Base-by-base conservation (phyloP, 164 flowering plant genomes). In the Chimonanthus praecox region DNA sequence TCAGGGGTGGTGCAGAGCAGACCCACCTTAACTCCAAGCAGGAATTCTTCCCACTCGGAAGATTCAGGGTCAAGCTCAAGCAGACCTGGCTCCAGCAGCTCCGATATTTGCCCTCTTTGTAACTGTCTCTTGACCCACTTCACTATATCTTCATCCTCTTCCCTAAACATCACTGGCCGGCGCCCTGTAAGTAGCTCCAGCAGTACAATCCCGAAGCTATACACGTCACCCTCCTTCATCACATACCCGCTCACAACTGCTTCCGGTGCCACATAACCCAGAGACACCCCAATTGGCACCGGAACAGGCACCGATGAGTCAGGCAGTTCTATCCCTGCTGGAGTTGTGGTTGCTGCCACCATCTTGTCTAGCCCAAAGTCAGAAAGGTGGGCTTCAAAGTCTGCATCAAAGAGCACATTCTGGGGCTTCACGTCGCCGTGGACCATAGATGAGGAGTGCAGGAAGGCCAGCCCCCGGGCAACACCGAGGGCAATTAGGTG, bases 21-120 rank as follows among this genome's bases (percentile, higher is more conserved):
- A 11, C 90, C 99, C 33, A 95, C 97, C 78, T 95, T 95, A 43
- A 95, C 83, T 0, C 97, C 99, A 13, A 95, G 79, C 79, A 95
- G 82, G 77, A 92, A 95, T 79, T 95, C 99, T 76, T 95, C 99
- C 98, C 99, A 95, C 73, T 95, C 99, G 4, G 97, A 88, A 58
- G 98, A 90, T 72, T 95, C 99, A 0, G 99, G 98, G 75, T 95
- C 99, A 3, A 95, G 84, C 79, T 95, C 99, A 0, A 93, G 85
- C 78, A 92, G 75, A 0, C 98, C 98, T 13, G 96, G 94, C 64
- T 95, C 99, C 2, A 95, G 79, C 49, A 95, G 74, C 73, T 95
- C 98, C 0, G 91, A 77, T 46, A 95, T 83, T 68, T 90, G 94
- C 49, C 99, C 98, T 47, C 73, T 84, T 67, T 95, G 99, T 15